A percentile compares a stretch with the other conserved stretches of the same genome.
These are phyloP conservation scores for Lenwebbia sp. DNA, from an alignment of 345 rosid species.

Conservation along the genomic window DNA sequence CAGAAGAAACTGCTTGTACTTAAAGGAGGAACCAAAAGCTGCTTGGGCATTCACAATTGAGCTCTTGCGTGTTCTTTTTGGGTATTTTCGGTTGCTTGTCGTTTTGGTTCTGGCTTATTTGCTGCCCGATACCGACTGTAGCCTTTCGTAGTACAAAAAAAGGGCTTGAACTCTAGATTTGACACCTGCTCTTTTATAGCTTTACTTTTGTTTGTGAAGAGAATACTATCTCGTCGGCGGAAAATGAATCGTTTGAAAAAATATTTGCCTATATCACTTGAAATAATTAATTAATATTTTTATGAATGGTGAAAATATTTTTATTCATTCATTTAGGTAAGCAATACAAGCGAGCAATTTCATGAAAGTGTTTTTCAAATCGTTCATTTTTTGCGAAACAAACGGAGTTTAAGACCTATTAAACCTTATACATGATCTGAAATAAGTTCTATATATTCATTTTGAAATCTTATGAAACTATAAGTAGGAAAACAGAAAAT, in stretches of 20 bases:
- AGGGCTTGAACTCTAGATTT: background rate
- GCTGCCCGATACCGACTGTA: background rate
- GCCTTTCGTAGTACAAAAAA: background rate
- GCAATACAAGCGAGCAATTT: too few relatives aligned
- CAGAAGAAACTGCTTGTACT: background rate
- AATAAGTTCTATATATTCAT: background rate
- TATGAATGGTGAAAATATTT: too few relatives aligned
- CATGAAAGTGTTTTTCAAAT: too few relatives aligned
- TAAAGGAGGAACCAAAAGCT: background rate
- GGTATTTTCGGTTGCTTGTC: background rate
- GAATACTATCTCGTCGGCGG: background rate
- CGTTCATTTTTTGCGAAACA: too few relatives aligned
- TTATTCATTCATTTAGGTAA: too few relatives aligned
- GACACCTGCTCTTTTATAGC: background rate
- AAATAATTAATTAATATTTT: too few relatives aligned
- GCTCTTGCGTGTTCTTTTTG: background rate
- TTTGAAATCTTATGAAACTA: background rate
- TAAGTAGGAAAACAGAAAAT: background rate
- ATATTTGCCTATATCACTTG: too few relatives aligned
- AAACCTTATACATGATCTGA: background rate
- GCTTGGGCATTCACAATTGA: background rate
- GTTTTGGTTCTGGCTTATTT: background rate
- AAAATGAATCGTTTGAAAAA: too few relatives aligned
- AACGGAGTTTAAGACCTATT: background rate
- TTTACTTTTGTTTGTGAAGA: background rate